phyloP scores from a whole-genome alignment of 2,329 filamentous ascomycete species.

The Plectosphaerella cucumerina region DNA sequence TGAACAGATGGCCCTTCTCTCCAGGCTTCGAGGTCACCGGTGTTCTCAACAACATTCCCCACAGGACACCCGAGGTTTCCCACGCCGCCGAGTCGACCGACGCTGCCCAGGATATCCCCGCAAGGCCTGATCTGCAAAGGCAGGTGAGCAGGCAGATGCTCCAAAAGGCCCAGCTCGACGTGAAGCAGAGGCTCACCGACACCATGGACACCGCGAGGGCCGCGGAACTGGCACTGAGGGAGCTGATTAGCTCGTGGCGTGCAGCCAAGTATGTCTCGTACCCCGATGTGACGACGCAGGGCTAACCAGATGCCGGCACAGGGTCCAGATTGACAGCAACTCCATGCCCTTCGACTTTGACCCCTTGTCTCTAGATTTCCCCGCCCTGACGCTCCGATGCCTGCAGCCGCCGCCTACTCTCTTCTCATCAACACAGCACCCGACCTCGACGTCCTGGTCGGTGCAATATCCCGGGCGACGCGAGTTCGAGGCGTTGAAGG shows the following conservation, averaged over 20 bases:
- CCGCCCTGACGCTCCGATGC: slow-evolving; percentile 76
- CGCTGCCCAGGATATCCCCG: slow-evolving; percentile 26
- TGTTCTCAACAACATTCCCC: slow-evolving; percentile 69
- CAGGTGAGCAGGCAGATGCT: slow-evolving; percentile 45
- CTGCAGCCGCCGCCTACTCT: slow-evolving; percentile 77
- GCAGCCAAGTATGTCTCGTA: slow-evolving; percentile 68
- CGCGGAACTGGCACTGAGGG: slow-evolving; percentile 78
- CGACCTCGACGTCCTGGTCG: slow-evolving; percentile 77
- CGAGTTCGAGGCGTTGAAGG: slow-evolving; percentile 68
- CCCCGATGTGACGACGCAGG: slow-evolving; percentile 2
- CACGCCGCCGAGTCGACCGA: slow-evolving; percentile 22
- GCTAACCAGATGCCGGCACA: slow-evolving; percentile 19
- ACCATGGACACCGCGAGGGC: slow-evolving; percentile 77
- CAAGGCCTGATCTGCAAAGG: slow-evolving; percentile 32
- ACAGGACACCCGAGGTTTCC: slow-evolving; percentile 21
- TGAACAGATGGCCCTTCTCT: slow-evolving; percentile 51
- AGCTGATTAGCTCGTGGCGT: slow-evolving; percentile 75
- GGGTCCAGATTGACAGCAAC: slow-evolving; percentile 50
- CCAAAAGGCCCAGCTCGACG: slow-evolving; percentile 60
- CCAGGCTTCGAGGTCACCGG: slow-evolving; percentile 73
- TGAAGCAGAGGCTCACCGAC: slow-evolving; percentile 60
- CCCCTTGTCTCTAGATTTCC: slow-evolving; percentile 79
- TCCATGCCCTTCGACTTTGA: slow-evolving; percentile 73
- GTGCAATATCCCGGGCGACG: slow-evolving; percentile 68
- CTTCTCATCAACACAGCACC: slow-evolving; percentile 75